Evolutionary conservation across 2,329 filamentous ascomycete species (phyloP).

Genomic region (Aureobasidium musti): DNA sequence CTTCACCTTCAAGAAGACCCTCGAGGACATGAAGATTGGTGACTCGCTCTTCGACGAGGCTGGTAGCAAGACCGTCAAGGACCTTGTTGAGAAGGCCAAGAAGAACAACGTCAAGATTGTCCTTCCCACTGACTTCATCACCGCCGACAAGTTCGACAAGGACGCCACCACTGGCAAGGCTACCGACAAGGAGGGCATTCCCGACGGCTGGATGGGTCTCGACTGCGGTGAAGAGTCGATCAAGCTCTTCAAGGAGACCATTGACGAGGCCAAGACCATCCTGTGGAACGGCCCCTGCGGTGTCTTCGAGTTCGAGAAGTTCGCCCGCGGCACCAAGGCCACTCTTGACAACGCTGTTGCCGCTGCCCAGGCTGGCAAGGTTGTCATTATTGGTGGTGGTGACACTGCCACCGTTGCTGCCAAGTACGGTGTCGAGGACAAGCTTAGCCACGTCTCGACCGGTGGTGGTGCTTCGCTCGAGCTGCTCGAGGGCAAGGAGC

Average conservation of each 20-base stretch:
- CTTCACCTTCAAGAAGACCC: constrained; percentile 99
- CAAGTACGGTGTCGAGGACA: constrained; percentile 94
- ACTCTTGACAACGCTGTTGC: constrained; percentile 86
- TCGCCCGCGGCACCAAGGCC: constrained; percentile 87
- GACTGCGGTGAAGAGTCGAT: constrained; percentile 90
- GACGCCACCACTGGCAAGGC: constrained; percentile 80
- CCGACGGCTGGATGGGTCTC: constrained; percentile 96
- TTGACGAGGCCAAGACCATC: constrained; percentile 88
- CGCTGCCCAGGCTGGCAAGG: constrained; percentile 80
- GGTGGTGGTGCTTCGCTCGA: constrained; percentile 94
- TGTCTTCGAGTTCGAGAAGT: constrained; percentile 96
- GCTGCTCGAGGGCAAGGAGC: constrained; percentile 95
- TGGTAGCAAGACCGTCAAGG: constrained; percentile 84
- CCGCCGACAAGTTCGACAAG: constrained; percentile 88
- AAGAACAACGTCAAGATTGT: constrained; percentile 94
- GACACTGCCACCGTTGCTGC: constrained; percentile 97
- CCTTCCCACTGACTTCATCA: constrained; percentile 92
- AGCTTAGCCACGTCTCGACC: constrained; percentile 97
- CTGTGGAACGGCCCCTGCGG: constrained; percentile 98
- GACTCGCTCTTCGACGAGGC: constrained; percentile 90
- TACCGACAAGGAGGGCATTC: constrained; percentile 84
- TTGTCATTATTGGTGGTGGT: constrained; percentile 97
- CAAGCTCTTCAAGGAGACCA: constrained; percentile 84
- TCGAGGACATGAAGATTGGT: constrained; percentile 86
- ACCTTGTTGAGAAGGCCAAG: constrained; percentile 93